These are phyloP conservation scores for Stephania japonica DNA, from an alignment of 164 flowering plant species.

Conservation along the genomic window DNA sequence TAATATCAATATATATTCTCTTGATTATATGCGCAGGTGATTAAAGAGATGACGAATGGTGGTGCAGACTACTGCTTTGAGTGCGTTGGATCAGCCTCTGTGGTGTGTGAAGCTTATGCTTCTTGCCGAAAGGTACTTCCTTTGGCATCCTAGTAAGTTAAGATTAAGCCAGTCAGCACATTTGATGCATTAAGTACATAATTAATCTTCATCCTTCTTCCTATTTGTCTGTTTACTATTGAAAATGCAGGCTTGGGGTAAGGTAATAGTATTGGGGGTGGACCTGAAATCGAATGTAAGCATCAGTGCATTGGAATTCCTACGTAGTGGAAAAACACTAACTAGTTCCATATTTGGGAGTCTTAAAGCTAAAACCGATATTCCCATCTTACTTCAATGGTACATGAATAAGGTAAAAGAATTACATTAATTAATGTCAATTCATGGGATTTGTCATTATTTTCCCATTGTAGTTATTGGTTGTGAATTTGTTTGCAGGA, in stretches of 20 bases:
- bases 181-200: no score
- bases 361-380: constrained; percentile 50
- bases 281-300: constrained; percentile 34
- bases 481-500: constrained; percentile 30
- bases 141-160: constrained; percentile 22
- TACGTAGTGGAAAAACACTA: constrained; percentile 33
- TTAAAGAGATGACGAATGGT: constrained; percentile 33
- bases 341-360: constrained; percentile 53
- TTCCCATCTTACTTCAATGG: constrained; percentile 38
- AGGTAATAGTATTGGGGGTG: constrained; percentile 54
- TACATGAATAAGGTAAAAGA: constrained; percentile 42
- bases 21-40: neutral
- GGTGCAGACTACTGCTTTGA: constrained; percentile 82
- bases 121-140: constrained; percentile 32
- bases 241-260: constrained; percentile 50
- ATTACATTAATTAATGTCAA: no score
- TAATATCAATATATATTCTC: neutral
- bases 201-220: neutral
- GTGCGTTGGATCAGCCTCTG: constrained; percentile 55
- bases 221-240: neutral
- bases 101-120: constrained; percentile 48
- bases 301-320: constrained; percentile 27
- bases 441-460: no score
- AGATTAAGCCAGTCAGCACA: constrained; percentile 27
- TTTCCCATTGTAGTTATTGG: no score